A percentile compares a stretch with the other conserved stretches of the same genome.
phyloP scores from a whole-genome alignment of 1,284 basidiomycete genomes.

The Cutaneotrichosporon cutaneum region DNA sequence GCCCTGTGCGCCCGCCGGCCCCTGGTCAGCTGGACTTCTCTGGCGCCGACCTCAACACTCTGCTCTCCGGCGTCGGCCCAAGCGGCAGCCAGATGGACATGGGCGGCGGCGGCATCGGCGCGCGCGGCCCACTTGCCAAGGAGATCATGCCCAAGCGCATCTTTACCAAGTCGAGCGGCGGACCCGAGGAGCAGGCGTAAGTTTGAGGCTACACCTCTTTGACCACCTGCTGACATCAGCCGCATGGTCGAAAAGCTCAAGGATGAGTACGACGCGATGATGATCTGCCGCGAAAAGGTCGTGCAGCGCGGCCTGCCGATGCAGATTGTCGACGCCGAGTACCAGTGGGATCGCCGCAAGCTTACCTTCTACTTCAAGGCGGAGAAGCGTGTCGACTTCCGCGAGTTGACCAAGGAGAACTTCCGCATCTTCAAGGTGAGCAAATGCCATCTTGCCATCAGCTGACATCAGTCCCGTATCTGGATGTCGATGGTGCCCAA shows the following conservation, averaged over 20 bases:
- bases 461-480: constrained; percentile 37
- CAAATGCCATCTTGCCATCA: background rate
- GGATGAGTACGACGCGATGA: constrained; percentile 89
- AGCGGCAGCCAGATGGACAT: constrained; percentile 43
- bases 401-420: constrained; percentile 65
- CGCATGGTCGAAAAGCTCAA: constrained; percentile 73
- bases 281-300: constrained; percentile 87
- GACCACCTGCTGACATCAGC: constrained; percentile 53
- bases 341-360: constrained; percentile 97
- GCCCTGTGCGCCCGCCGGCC: constrained; percentile 16
- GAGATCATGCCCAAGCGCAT: constrained; percentile 97
- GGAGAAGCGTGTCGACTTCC: constrained; percentile 93
- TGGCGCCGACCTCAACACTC: constrained; percentile 39
- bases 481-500: constrained; percentile 51
- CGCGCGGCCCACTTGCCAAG: constrained; percentile 57
- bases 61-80: constrained; percentile 44
- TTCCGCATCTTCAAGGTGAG: constrained; percentile 50
- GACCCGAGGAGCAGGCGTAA: constrained; percentile 73
- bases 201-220: constrained; percentile 48
- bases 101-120: constrained; percentile 33
- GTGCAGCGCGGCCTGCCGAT: constrained; percentile 89
- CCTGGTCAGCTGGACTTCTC: constrained; percentile 33
- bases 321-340: constrained; percentile 97
- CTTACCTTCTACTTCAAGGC: constrained; percentile 97
- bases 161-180: constrained; percentile 79